Conservation (phyloP, 345 rosid species). For the Murraya koenigii region DNA sequence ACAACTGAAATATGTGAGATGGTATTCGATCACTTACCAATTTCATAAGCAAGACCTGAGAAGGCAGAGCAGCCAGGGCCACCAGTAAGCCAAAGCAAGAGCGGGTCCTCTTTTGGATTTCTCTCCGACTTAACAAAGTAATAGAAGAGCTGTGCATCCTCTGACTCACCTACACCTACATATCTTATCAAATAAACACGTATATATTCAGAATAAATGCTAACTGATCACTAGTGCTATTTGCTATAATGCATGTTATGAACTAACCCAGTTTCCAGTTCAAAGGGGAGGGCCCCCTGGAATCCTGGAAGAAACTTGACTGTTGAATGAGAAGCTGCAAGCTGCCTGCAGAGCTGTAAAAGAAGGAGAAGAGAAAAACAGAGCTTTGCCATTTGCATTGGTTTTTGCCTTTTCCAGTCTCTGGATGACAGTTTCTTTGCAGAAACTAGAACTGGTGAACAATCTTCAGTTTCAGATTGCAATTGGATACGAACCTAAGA, state of each 20-base stretch:
- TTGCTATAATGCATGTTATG: too few relatives aligned
- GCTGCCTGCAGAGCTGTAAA: conserved; percentile 8
- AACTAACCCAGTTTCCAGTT: conserved; percentile 69
- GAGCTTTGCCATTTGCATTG: background rate
- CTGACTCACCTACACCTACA: conserved; percentile 52
- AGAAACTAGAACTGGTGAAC: too few relatives aligned
- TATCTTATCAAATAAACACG: conserved; percentile 31
- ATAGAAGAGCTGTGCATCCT: conserved; percentile 53
- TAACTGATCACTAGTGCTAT: too few relatives aligned
- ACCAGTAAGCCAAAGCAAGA: conserved; percentile 74
- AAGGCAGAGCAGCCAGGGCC: conserved; percentile 73
- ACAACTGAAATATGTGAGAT: background rate
- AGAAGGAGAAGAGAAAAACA: conserved; percentile 9
- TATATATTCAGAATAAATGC: too few relatives aligned
- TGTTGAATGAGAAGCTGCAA: conserved; percentile 3
- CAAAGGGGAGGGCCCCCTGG: conserved; percentile 61
- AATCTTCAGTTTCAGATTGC: too few relatives aligned
- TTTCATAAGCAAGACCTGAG: conserved; percentile 42
- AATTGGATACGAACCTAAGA: too few relatives aligned
- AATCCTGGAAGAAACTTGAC: conserved; percentile 65
- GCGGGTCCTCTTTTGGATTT: conserved; percentile 44
- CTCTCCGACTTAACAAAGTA: conserved; percentile 63
- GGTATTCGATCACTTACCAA: conserved; percentile 31
- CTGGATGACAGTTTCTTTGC: too few relatives aligned
- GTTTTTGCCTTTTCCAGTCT: background rate